phyloP scores from a whole-genome alignment of 495 filamentous ascomycete genomes.

The Ramalina intermedia region DNA sequence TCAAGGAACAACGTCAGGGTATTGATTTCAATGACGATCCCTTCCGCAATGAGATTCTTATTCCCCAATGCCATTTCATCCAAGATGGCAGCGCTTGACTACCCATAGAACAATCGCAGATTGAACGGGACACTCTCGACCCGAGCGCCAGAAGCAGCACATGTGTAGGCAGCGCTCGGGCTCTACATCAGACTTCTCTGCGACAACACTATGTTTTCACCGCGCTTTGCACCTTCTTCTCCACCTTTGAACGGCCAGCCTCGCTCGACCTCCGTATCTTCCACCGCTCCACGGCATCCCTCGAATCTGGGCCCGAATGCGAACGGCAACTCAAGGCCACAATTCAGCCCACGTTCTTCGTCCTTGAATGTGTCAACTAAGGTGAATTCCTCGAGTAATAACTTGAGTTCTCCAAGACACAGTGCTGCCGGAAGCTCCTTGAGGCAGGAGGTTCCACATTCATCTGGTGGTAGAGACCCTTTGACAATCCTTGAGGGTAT shows the following conservation, averaged over 20 bases:
- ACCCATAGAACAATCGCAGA: too few species aligned
- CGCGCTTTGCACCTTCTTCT: slow-evolving; percentile 23
- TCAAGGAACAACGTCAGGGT: too few species aligned
- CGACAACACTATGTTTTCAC: slow-evolving; percentile 26
- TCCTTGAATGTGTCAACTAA: slow-evolving; percentile 52
- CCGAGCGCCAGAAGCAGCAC: too few species aligned
- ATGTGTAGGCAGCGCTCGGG: too few species aligned
- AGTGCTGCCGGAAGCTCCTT: slow-evolving; percentile 51
- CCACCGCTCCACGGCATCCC: neutral
- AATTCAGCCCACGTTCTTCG: slow-evolving; percentile 44
- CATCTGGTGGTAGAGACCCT: slow-evolving; percentile 49
- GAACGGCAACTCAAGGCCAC: slow-evolving; percentile 32
- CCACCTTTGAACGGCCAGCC: slow-evolving; percentile 16
- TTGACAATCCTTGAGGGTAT: slow-evolving; percentile 58
- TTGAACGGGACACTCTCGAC: too few species aligned
- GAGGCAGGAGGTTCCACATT: slow-evolving; percentile 40
- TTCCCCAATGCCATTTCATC: too few species aligned
- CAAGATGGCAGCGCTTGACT: too few species aligned
- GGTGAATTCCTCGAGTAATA: slow-evolving; percentile 56
- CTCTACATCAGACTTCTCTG: too few species aligned
- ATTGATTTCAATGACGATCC: too few species aligned
- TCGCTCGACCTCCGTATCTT: neutral
- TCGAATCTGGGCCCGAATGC: neutral
- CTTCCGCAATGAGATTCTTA: too few species aligned
- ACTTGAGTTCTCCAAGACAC: slow-evolving; percentile 44